These are phyloP conservation scores for Gossypium raimondii DNA, from an alignment of 345 rosid genomes.

Conservation along the genomic window DNA sequence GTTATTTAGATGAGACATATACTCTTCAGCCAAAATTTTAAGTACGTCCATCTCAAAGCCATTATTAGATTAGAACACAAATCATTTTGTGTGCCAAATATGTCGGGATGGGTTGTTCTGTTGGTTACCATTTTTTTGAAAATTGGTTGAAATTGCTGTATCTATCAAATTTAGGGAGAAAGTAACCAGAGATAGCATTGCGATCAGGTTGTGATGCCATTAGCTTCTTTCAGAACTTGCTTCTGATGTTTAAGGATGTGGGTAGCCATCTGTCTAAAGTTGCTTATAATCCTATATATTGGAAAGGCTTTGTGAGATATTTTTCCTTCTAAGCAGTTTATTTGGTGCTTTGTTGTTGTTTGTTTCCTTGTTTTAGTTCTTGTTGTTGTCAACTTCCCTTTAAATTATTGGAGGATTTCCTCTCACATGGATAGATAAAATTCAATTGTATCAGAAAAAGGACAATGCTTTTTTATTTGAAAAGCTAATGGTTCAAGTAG, in stretches of 20 bases:
- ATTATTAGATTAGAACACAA: background rate
- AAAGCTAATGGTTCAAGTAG: background rate
- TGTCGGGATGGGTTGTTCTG: background rate
- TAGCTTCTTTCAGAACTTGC: background rate
- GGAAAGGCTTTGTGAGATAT: background rate
- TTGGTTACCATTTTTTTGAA: too few relatives aligned
- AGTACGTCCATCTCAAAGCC: background rate
- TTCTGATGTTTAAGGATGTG: background rate
- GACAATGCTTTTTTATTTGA: background rate
- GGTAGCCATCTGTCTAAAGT: background rate
- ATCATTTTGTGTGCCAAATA: background rate
- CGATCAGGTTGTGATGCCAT: background rate
- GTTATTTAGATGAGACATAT: background rate
- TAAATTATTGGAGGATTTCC: background rate
- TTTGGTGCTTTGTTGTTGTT: slow-evolving; percentile 2
- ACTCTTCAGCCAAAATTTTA: background rate
- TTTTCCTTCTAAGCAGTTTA: background rate
- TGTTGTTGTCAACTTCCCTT: background rate
- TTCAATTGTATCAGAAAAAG: background rate
- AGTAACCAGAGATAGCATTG: too few relatives aligned
- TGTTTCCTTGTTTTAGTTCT: background rate
- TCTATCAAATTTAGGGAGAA: too few relatives aligned
- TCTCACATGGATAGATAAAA: background rate
- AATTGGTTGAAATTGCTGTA: too few relatives aligned
- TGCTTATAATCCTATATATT: background rate